phyloP scores from a whole-genome alignment of 2,329 filamentous ascomycete genomes.

The Cladosporium sp. region DNA sequence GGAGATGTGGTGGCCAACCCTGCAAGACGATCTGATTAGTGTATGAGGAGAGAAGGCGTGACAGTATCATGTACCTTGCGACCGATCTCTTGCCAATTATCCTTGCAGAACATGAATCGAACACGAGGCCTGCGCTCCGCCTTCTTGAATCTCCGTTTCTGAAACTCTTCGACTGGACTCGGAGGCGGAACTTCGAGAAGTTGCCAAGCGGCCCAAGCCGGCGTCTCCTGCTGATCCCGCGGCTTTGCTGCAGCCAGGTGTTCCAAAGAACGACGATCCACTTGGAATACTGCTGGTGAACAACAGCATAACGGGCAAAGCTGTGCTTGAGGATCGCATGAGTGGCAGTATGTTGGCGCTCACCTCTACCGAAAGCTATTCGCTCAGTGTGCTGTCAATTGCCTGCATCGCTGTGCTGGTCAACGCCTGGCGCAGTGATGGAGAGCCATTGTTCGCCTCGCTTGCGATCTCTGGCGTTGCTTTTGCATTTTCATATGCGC shows the following conservation, averaged over 20 bases:
- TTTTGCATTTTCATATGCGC: constrained; percentile 74
- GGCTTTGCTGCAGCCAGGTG: constrained; percentile 1
- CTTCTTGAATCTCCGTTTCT: neutral
- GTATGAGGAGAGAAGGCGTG: neutral
- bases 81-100: neutral
- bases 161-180: neutral
- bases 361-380: constrained; percentile 52
- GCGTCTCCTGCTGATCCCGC: constrained; percentile 5
- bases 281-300: neutral
- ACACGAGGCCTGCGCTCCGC: neutral
- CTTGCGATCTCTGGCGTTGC: constrained; percentile 81
- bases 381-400: constrained; percentile 59
- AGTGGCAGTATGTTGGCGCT: constrained; percentile 30
- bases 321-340: neutral
- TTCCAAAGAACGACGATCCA: neutral
- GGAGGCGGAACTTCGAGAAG: neutral
- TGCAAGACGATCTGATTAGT: neutral
- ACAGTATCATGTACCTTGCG: neutral
- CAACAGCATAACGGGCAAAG: neutral
- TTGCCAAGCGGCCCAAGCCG: neutral
- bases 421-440: constrained; percentile 79
- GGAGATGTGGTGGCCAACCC: neutral
- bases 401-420: constrained; percentile 69
- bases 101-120: constrained; percentile 1
- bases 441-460: constrained; percentile 83